Evolutionary conservation across 2,329 filamentous ascomycete species (phyloP), one percentile per base, ranked within the genome.

Genomic region (Chrysoporthe cubensis): DNA sequence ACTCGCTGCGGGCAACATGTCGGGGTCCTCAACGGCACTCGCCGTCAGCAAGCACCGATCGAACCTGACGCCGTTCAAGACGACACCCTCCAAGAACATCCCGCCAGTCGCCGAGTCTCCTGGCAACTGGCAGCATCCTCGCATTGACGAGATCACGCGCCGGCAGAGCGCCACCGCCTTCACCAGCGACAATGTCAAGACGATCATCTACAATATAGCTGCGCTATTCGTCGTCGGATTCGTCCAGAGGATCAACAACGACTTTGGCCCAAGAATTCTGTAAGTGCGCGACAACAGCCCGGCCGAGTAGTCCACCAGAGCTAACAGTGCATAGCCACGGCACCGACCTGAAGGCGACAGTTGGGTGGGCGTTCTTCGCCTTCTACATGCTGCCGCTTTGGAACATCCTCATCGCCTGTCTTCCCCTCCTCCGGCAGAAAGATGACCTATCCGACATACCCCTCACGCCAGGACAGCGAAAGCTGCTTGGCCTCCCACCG

Each of bases 91-190:
- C 61, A 77, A 74, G 56, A 72, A 71, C 60, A 70, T 21, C 43
- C 34, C 66, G 69, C 73, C 64, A 81, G 71, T 73, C 54, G 75
- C 79, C 40, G 86, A 88, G 64, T 88, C 85, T 73, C 87, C 92
- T 7, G 94, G 95, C 66, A 93, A 90, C 76, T 99, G 96, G 95
- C 88, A 90, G 75, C 96, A 99, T 78, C 96, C 96, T 44, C 89
- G 91, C 71, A 85, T 97, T 71, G 87, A 93, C 74, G 95, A 98
- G 80, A 96, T 99, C 76, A 89, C 91, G 18, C 87, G 87, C 71
- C 89, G 96, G 63, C 92, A 94, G 76, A 90, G 92, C 77, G 90
- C 90, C 26, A 88, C 89, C 16, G 91, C 85, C 60, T 97, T 98
- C 77, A 88, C 90, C 66, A 89, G 94, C 73, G 87, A 87, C 76